phyloP scores from a whole-genome alignment of 495 filamentous ascomycete genomes.

The Parathielavia hyrcaniae region DNA sequence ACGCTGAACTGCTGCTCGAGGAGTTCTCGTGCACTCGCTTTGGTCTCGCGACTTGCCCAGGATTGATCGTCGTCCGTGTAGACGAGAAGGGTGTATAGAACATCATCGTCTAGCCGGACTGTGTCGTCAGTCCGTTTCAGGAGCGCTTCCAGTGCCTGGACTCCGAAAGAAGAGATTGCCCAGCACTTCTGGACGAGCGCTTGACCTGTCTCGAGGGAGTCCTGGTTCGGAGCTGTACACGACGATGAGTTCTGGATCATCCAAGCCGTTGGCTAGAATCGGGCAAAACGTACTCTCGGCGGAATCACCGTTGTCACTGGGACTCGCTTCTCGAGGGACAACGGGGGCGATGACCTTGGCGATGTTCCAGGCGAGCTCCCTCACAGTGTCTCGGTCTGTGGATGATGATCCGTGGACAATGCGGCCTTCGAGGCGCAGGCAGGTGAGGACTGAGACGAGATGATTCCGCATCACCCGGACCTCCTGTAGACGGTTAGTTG shows the following conservation, averaged over 20 bases:
- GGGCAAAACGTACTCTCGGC: constrained; percentile 9
- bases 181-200: constrained; percentile 2
- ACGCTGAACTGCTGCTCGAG: constrained; percentile 37
- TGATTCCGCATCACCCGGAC: not conserved
- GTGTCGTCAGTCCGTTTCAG: not conserved
- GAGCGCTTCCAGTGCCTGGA: constrained; percentile 17
- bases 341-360: constrained; percentile 7
- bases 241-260: not conserved
- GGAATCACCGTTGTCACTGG: not conserved
- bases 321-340: not conserved
- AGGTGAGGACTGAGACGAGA: constrained; percentile 17
- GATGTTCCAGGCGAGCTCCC: constrained; percentile 10
- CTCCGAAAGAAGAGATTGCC: constrained; percentile 8
- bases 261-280: not conserved
- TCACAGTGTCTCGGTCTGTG: not conserved
- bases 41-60: constrained; percentile 46
- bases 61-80: constrained; percentile 48
- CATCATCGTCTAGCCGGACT: constrained; percentile 12
- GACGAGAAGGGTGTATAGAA: constrained; percentile 33
- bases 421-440: constrained; percentile 7
- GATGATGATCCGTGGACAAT: not conserved
- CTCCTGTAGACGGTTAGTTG: not conserved
- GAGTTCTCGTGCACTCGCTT: constrained; percentile 34
- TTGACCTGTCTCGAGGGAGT: not conserved
- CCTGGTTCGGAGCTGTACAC: constrained; percentile 5